Conservation (phyloP, 768 basidiomycete species). For the Solioccasus polychromus region DNA sequence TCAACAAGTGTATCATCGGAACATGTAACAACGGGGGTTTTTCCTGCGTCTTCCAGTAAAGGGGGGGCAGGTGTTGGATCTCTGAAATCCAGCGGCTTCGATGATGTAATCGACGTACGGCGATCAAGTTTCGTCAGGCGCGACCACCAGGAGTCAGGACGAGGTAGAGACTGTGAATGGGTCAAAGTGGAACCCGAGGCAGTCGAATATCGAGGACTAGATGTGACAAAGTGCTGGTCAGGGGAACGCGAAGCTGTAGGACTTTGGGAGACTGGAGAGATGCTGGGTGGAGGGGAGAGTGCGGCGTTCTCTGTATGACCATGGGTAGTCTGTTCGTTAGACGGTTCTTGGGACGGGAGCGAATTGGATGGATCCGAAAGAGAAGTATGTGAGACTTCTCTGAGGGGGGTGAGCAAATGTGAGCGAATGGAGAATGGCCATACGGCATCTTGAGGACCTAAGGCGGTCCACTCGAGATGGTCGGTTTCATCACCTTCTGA, state of each 20-base stretch:
- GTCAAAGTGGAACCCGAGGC: slow-evolving; percentile 41
- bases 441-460: slow-evolving; percentile 9
- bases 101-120: slow-evolving; percentile 40
- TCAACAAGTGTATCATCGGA: slow-evolving; percentile 14
- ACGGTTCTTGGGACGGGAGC: slow-evolving; percentile 25
- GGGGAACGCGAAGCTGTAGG: slow-evolving; percentile 21
- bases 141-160: slow-evolving; percentile 77
- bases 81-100: slow-evolving; percentile 52
- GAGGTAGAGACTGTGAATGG: slow-evolving; percentile 48
- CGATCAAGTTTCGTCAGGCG: slow-evolving; percentile 70
- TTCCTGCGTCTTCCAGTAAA: slow-evolving; percentile 48
- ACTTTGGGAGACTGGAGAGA: slow-evolving; percentile 21
- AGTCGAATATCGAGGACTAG: slow-evolving; percentile 37
- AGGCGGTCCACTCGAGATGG: slow-evolving; percentile 14
- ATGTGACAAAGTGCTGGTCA: slow-evolving; percentile 28
- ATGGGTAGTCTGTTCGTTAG: slow-evolving; percentile 21
- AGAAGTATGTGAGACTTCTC: slow-evolving; percentile 27
- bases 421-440: slow-evolving; percentile 20
- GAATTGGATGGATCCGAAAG: slow-evolving; percentile 21
- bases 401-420: slow-evolving; percentile 33
- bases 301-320: slow-evolving; percentile 28
- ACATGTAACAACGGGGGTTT: slow-evolving; percentile 10
- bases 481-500: slow-evolving; percentile 9
- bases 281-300: slow-evolving; percentile 7
- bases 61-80: slow-evolving; percentile 79